phyloP scores from a whole-genome alignment of 1,139 yeast species.

The Lodderomyces theae region DNA sequence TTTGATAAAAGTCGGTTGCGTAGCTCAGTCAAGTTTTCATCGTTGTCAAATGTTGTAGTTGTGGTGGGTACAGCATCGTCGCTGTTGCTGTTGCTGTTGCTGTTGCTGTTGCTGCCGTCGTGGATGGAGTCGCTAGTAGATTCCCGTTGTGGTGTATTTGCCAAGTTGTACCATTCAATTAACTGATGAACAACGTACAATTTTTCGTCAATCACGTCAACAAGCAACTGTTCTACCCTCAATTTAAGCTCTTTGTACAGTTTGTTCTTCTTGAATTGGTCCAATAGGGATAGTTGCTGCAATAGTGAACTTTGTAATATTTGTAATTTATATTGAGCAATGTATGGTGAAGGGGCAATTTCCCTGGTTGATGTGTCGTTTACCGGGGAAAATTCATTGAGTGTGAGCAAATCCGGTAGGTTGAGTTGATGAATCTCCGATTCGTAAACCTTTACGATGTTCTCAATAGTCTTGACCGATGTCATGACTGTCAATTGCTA shows the following conservation, averaged over 20 bases:
- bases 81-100: neutral
- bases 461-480: conserved; percentile 13
- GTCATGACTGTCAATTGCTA: conserved; percentile 4
- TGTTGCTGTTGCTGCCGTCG: neutral
- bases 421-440: conserved; percentile 17
- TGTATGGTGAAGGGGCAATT: conserved; percentile 21
- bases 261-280: conserved; percentile 15
- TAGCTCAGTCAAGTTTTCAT: conserved; percentile 22
- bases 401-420: conserved; percentile 14
- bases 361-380: neutral
- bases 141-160: conserved; percentile 8
- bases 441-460: conserved; percentile 17
- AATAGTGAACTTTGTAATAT: conserved; percentile 15
- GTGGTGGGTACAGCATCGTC: neutral
- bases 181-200: conserved; percentile 20
- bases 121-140: neutral
- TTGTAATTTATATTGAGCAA: conserved; percentile 22
- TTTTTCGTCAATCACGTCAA: conserved; percentile 24
- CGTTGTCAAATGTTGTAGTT: neutral
- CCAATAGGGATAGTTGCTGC: conserved; percentile 2
- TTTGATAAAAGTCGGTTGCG: conserved; percentile 26
- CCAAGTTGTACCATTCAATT: conserved; percentile 14
- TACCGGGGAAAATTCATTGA: neutral
- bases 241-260: conserved; percentile 11
- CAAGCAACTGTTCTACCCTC: conserved; percentile 16